Base-by-base conservation (phyloP, 345 rosid genomes). In the Excoecaria agallocha region DNA sequence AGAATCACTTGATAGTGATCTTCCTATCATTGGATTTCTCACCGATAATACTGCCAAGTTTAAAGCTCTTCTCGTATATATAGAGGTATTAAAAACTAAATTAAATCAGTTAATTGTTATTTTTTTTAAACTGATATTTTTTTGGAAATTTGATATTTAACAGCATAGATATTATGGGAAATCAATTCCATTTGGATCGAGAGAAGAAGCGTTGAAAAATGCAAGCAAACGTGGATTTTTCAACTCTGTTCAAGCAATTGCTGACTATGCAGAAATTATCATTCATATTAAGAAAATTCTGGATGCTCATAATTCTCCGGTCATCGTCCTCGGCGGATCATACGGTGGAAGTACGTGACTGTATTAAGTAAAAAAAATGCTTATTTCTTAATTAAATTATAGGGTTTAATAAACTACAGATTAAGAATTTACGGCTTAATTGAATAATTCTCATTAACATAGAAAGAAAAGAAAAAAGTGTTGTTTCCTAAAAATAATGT, bases 241-340 rank as follows among this genome's bases (percentile, higher is more conserved):
- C 72, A 87, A 75, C 56, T 77, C 93, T 64, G 88, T 81, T 2
- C 90, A 89, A 76, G 93, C 90, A 6, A 63, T 87, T 24, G 86
- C 90, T 52, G 89, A 87, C 58, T 89, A 87, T 61, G 93, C 93
- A n/a, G 83, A 77, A 43, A 79, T 89, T 20, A 83, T 89, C 25
- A 58, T 81, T 66, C 78, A 85, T 52, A 67, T 87, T 48, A 91
- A 88, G 82, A 69, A 83, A 58, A 70, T 52, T 12, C 61, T 78
- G 19, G 11, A 71, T 8, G 86, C 92, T 35, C 49, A 67, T 25
- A 67, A 77, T 71, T 84, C 86, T 67, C 96, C 91, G 8, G 88
- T 87, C 12, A 86, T 91, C 35, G 93, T 89, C 49, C 15, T 84
- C 1, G 93, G 93, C 74, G 96, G 90, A 80, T 91, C 93, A 11